Evolutionary conservation across 2,329 filamentous ascomycete species (phyloP), one percentile per base, ranked within the genome.

Genomic region (Nannizziopsis arthrosporioides): DNA sequence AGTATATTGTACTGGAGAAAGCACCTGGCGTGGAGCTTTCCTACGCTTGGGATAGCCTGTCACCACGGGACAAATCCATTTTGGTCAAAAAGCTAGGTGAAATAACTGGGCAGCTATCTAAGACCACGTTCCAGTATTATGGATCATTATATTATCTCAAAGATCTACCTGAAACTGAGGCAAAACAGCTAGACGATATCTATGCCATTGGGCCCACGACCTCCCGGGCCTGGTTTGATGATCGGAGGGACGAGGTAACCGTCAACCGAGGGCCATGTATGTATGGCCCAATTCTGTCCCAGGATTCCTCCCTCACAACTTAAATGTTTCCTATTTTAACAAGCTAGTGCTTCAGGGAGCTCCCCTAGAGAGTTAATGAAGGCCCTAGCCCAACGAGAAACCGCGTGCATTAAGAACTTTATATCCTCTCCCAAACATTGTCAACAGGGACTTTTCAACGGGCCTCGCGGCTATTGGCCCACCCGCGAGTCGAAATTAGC

Each of bases 401-500:
- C 14, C 17, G 3, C 39, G 17, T 22, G 39, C 15, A 18, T 44
- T 8, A 34, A 4, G 12, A 44, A 35, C 8, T 44, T 44, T 22
- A 4, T 15, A 4, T 5, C n/a, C 3, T 36, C 10, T 19, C 42
- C 42, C 9, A 5, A 12, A 8, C 5, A 44, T 44, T 36, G 27
- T 19, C 32, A 36, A 18, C 42, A 44, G n/a, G 42, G 42, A 17
- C 32, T 44, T 11, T 44, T 14, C 27, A 22, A 22, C 27, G 63
- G 58, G 8, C 50, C 56, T n/a, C 51, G 57, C 31, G 58, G 64
- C 37, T 62, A 62, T 42, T 54, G 45, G 17, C 63, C 62, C n/a
- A 43, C 47, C 31, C 51, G 53, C 15, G 60, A 67, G 52, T 57
- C 63, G 15, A 51, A 51, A 22, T 8, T 44, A 4, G 43, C 51